Evolutionary conservation across 2,329 filamentous ascomycete genomes (phyloP), one percentile per base, ranked within the genome.

Genomic region (Leptosphaerulina australis): DNA sequence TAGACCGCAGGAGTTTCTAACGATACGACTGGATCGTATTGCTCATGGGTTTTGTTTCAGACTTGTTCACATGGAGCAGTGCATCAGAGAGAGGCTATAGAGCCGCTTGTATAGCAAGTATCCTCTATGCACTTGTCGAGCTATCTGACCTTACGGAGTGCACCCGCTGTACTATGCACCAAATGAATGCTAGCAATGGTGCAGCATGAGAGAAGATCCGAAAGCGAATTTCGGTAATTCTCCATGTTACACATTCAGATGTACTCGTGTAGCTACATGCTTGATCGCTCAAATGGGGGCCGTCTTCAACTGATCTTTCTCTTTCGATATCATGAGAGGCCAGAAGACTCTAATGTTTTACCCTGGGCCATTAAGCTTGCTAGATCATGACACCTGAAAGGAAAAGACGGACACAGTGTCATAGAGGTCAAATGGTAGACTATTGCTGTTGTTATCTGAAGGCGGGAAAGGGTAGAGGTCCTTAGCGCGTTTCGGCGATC

Each of bases 401-500:
- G n/a, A n/a, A n/a, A n/a, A n/a, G n/a, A n/a, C n/a, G n/a, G n/a
- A n/a, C n/a, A n/a, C n/a, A n/a, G n/a, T n/a, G n/a, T n/a, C n/a
- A n/a, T n/a, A n/a, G n/a, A n/a, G n/a, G n/a, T n/a, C n/a, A n/a
- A n/a, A n/a, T n/a, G 11, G 24, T 25, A 25, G 11, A 11, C 24
- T 6, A 25, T 11, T 25, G 5, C 6, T 6, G 24, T 25, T 25
- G 24, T 6, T 25, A 11, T 25, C 24, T 25, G 24, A 14, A 45
- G 25, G 43, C 43, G 24, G 33, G 10, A 22, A n/a, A 33, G 18
- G 30, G 12, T 14, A 8, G 25, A 18, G 8, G 30, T 7, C 26
- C 21, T 12, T 51, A 51, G 48, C 41, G 48, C 46, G 48, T 38
- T 38, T 24, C 25, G 28, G 7, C 28, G 15, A 43, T n/a, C 48